These are phyloP conservation scores for Apiotrichum montevideense DNA, from an alignment of 1,284 basidiomycete genomes.

Conservation along the genomic window DNA sequence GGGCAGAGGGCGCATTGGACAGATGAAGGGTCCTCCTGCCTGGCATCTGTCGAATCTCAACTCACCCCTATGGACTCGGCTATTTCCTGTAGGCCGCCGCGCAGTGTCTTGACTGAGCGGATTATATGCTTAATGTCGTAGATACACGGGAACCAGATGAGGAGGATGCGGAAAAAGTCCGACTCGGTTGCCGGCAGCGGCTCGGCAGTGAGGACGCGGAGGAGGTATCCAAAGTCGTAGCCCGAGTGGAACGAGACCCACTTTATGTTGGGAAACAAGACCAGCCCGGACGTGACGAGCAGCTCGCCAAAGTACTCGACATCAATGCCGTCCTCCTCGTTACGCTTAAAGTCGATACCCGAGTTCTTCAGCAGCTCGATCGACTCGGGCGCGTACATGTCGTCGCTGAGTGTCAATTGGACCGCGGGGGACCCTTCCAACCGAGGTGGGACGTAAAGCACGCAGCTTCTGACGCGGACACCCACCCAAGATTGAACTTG, in stretches of 20 bases:
- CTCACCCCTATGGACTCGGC: conserved; percentile 80
- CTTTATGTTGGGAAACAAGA: conserved; percentile 79
- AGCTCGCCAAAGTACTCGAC: conserved; percentile 96
- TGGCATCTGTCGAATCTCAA: conserved; percentile 2
- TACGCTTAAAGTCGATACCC: conserved; percentile 90
- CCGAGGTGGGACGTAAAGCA: no score
- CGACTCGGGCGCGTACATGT: conserved; percentile 98
- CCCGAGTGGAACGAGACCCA: conserved; percentile 99
- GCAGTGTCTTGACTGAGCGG: conserved; percentile 77
- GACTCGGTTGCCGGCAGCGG: conserved; percentile 84
- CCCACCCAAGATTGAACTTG: conserved; percentile 80
- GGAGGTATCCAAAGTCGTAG: conserved; percentile 98
- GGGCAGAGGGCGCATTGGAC: not conserved
- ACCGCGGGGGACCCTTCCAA: no score
- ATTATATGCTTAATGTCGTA: conserved; percentile 99
- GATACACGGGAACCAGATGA: conserved; percentile 91
- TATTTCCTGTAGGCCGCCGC: conserved; percentile 92
- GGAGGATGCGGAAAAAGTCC: conserved; percentile 81
- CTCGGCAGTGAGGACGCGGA: conserved; percentile 85
- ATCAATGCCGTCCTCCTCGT: conserved; percentile 84
- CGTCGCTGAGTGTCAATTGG: conserved; percentile 56
- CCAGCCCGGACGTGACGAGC: conserved; percentile 91
- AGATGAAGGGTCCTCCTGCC: conserved; percentile 48
- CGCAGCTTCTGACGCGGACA: not conserved
- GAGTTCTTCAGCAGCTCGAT: conserved; percentile 91